These are phyloP conservation scores for Monilinia laxa DNA, from an alignment of 2,329 filamentous ascomycete species.

Conservation along the genomic window DNA sequence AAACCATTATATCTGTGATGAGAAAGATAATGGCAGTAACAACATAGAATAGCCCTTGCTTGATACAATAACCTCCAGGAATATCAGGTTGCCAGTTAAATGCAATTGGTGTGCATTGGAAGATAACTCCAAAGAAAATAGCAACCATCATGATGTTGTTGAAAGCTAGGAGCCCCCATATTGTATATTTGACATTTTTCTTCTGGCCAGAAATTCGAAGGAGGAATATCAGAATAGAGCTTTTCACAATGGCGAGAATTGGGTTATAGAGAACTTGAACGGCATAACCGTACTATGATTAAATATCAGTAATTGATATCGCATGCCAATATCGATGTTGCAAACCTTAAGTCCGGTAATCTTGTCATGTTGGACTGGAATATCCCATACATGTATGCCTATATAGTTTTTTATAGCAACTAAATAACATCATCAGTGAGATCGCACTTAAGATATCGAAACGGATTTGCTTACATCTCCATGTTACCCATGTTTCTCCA, in stretches of 20 bases:
- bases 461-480: background rate
- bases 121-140: background rate
- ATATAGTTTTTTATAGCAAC: background rate
- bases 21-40: background rate
- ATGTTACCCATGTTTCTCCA: background rate
- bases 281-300: background rate
- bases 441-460: background rate
- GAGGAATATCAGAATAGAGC: background rate
- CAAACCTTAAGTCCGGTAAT: background rate
- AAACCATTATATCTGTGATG: slow-evolving; percentile 6
- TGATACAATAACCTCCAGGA: background rate
- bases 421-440: background rate
- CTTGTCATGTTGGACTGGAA: background rate
- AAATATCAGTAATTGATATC: background rate
- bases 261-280: background rate
- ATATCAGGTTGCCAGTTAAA: background rate
- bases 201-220: background rate
- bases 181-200: background rate
- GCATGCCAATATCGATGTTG: background rate
- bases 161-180: background rate
- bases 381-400: slow-evolving; percentile 7
- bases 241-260: background rate
- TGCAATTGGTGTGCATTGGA: background rate
- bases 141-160: background rate
- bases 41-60: background rate